Evolutionary conservation across 2,329 filamentous ascomycete species (phyloP).

Genomic region (Dothistroma pini): DNA sequence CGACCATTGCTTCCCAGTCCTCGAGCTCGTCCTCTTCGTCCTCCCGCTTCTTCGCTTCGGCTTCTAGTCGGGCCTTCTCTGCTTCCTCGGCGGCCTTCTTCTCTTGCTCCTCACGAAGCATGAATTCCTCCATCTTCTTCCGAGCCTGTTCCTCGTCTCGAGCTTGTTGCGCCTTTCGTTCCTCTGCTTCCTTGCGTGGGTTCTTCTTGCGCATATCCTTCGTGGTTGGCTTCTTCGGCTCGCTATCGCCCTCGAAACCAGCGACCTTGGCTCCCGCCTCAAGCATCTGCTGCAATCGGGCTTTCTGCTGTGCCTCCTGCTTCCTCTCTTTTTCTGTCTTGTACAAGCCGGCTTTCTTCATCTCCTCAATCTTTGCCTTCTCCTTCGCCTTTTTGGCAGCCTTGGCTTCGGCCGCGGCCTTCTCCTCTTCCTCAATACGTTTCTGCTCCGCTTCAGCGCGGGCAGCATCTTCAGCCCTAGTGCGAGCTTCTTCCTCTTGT

Average conservation of each 20-base stretch:
- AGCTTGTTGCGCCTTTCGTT: slow-evolving; percentile 42
- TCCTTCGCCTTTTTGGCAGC: slow-evolving; percentile 79
- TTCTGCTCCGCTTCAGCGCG: slow-evolving; percentile 63
- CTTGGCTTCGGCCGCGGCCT: slow-evolving; percentile 68
- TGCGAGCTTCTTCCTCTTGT: slow-evolving; percentile 60
- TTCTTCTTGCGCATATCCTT: slow-evolving; percentile 73
- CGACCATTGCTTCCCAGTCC: slow-evolving; percentile 83
- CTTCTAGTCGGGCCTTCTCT: slow-evolving; percentile 65
- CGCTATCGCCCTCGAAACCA: slow-evolving; percentile 60
- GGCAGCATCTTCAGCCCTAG: slow-evolving; percentile 61
- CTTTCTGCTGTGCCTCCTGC: slow-evolving; percentile 72
- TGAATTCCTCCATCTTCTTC: slow-evolving; percentile 54
- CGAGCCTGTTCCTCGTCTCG: slow-evolving; percentile 53
- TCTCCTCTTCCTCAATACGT: slow-evolving; percentile 66
- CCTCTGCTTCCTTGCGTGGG: slow-evolving; percentile 58
- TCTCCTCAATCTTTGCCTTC: slow-evolving; percentile 79
- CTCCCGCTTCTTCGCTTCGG: slow-evolving; percentile 61
- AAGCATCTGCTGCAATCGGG: slow-evolving; percentile 81
- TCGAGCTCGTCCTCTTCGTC: slow-evolving; percentile 65
- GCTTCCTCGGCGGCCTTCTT: slow-evolving; percentile 75
- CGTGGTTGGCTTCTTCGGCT: slow-evolving; percentile 78
- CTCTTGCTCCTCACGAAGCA: slow-evolving; percentile 59
- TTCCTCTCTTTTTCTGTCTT: slow-evolving; percentile 82
- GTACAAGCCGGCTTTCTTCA: slow-evolving; percentile 84
- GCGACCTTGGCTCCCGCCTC: slow-evolving; percentile 64